phyloP scores from a whole-genome alignment of 2,329 filamentous ascomycete species.

The Ceratocystis albifundus region DNA sequence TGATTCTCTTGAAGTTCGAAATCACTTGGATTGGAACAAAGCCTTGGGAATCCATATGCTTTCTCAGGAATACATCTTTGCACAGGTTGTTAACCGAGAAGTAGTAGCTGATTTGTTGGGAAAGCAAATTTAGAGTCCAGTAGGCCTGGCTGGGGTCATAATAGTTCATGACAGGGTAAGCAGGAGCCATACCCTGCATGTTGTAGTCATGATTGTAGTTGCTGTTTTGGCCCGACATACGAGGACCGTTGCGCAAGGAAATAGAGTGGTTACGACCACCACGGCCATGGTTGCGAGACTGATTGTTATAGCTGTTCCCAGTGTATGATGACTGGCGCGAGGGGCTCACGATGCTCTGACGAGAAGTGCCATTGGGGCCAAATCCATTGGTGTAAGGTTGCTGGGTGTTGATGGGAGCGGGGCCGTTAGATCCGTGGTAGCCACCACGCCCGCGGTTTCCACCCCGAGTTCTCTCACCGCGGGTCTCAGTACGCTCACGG shows the following conservation, averaged over 20 bases:
- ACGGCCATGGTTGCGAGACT: constrained; percentile 19
- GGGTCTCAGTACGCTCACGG: constrained; percentile 29
- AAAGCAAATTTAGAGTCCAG: constrained; percentile 35
- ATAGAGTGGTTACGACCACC: constrained; percentile 31
- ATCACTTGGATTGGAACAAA: constrained; percentile 75
- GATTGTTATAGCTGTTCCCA: constrained; percentile 19
- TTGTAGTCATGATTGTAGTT: constrained; percentile 32
- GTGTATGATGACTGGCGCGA: constrained; percentile 21
- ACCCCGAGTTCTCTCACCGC: constrained; percentile 36
- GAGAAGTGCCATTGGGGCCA: constrained; percentile 15
- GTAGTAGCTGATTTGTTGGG: constrained; percentile 69
- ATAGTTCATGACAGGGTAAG: constrained; percentile 27
- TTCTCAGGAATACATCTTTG: constrained; percentile 81
- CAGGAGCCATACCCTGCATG: constrained; percentile 32
- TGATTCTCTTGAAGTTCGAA: constrained; percentile 75
- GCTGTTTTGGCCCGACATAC: constrained; percentile 17
- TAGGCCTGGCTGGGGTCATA: constrained; percentile 20
- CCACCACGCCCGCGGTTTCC: constrained; percentile 38
- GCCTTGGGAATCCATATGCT: constrained; percentile 89
- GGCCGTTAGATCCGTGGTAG: constrained; percentile 31
- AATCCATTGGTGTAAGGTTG: constrained; percentile 16
- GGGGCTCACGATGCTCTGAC: constrained; percentile 22
- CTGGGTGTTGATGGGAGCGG: constrained; percentile 25
- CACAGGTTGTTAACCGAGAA: constrained; percentile 92
- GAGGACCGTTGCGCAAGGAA: constrained; percentile 32